Percentiles rank a stretch among this genome's conserved stretches.
These are phyloP conservation scores for Ceratocystis variospora DNA, from an alignment of 2,329 filamentous ascomycete species.

Conservation along the genomic window DNA sequence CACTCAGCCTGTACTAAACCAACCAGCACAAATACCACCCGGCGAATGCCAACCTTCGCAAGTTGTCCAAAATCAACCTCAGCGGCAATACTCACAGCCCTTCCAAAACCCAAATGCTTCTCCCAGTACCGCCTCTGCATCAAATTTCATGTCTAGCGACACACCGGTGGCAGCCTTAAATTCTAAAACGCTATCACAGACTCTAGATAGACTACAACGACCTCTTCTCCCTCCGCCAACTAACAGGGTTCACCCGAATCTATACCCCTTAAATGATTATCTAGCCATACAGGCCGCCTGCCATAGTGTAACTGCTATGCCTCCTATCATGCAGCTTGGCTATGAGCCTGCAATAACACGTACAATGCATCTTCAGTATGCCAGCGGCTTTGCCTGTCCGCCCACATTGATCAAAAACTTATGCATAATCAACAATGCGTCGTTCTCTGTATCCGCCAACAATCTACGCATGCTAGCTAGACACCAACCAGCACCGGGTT, in stretches of 20 bases:
- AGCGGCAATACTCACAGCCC: neutral
- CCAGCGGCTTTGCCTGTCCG: neutral
- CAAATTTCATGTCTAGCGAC: neutral
- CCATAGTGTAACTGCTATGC: neutral
- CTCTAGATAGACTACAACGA: neutral
- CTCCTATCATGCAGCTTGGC: neutral
- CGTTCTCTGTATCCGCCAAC: neutral
- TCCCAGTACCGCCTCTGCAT: neutral
- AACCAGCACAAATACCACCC: neutral
- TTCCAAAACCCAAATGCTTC: neutral
- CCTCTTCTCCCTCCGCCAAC: neutral
- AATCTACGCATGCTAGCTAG: neutral
- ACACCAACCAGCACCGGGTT: neutral
- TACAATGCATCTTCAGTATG: neutral
- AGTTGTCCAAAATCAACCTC: too few species aligned
- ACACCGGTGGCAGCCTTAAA: neutral
- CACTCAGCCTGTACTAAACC: neutral
- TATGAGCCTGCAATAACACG: neutral
- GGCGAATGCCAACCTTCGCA: neutral
- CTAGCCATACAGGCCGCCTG: neutral
- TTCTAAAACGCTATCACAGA: neutral
- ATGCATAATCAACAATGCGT: neutral
- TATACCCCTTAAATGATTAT: neutral
- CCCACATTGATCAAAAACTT: constrained; percentile 1
- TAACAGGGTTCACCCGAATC: neutral